phyloP scores from a whole-genome alignment of 164 flowering plant species.

The Sextonia rubra region DNA sequence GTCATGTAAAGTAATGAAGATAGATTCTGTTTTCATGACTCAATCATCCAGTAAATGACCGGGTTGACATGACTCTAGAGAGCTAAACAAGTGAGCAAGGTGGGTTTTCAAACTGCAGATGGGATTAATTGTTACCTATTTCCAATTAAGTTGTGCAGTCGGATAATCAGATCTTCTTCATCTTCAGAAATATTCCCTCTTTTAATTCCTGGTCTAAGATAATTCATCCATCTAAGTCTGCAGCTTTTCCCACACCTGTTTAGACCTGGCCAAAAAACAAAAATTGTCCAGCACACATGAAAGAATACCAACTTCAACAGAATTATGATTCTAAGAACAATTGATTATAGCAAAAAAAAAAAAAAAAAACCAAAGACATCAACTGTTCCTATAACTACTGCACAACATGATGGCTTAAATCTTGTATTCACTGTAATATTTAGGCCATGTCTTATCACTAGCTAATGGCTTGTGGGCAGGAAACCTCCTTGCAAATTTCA shows the following conservation, averaged over 20 bases:
- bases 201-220: slow-evolving; percentile 16
- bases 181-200: slow-evolving; percentile 19
- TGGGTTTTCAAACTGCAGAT: not conserved
- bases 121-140: slow-evolving; percentile 8
- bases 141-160: slow-evolving; percentile 17
- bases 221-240: slow-evolving; percentile 16
- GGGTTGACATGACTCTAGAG: not conserved
- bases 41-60: not conserved
- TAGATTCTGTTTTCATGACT: not conserved
- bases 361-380: too few species aligned
- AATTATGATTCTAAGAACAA: too few species aligned
- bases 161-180: slow-evolving; percentile 14
- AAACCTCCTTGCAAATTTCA: too few species aligned
- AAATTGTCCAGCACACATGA: not conserved
- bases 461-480: too few species aligned
- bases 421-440: too few species aligned
- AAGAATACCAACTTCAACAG: too few species aligned
- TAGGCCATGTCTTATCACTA: too few species aligned
- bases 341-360: too few species aligned
- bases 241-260: slow-evolving; percentile 19
- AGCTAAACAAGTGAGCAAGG: not conserved
- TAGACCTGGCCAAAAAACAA: slow-evolving; percentile 6
- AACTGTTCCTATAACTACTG: too few species aligned
- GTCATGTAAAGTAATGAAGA: not conserved
- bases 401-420: too few species aligned